Conservation (phyloP, 768 basidiomycete genomes). For the Tricholoma matsutake region DNA sequence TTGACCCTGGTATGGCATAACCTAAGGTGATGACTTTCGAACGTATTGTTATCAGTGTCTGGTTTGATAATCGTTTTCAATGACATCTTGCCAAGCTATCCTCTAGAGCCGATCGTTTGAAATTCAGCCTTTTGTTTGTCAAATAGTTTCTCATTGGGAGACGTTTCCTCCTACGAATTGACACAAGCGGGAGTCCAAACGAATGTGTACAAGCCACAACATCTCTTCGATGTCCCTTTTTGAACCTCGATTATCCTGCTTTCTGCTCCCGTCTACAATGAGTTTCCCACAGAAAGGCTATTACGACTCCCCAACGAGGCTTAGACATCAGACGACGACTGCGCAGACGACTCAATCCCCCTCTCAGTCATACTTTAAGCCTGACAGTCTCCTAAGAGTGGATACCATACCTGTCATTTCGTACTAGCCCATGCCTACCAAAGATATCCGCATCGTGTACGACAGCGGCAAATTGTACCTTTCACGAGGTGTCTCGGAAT, state of each 20-base stretch:
- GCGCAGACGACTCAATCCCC: neutral
- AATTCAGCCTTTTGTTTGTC: too few relatives aligned
- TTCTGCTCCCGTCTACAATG: neutral
- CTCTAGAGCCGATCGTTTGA: too few relatives aligned
- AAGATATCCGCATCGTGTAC: neutral
- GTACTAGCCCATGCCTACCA: neutral
- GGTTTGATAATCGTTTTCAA: too few relatives aligned
- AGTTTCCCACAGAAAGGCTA: neutral
- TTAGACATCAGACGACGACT: neutral
- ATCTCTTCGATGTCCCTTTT: neutral
- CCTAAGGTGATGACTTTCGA: too few relatives aligned
- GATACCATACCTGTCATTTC: neutral
- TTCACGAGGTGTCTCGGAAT: too few relatives aligned
- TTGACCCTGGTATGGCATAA: too few relatives aligned
- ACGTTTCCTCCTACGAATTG: too few relatives aligned
- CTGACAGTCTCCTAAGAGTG: neutral
- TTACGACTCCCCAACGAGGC: neutral
- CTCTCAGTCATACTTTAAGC: neutral
- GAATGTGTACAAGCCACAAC: neutral
- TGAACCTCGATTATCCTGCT: neutral
- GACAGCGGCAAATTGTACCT: neutral
- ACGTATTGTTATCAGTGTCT: too few relatives aligned
- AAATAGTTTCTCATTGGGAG: too few relatives aligned
- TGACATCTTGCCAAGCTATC: too few relatives aligned
- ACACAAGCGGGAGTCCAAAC: neutral